Percentiles rank a stretch among this genome's conserved stretches.
Conservation (phyloP, 2,329 filamentous ascomycete species). For the Microsporum audouinii region DNA sequence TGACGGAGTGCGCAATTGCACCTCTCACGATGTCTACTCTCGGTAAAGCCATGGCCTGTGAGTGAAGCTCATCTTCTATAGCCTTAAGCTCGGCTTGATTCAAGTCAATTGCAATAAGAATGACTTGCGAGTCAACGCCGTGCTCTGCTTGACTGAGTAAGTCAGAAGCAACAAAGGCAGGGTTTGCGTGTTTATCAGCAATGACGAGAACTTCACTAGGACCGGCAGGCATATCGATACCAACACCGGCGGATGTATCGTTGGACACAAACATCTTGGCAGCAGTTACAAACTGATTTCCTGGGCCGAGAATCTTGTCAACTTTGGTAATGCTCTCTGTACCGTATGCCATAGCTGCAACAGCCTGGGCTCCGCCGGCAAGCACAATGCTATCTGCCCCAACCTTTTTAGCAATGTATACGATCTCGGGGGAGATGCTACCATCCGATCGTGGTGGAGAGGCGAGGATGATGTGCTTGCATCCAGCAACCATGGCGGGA, state of each 20-base stretch:
- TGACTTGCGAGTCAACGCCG: conserved; percentile 89
- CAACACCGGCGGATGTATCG: conserved; percentile 86
- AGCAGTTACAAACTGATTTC: conserved; percentile 96
- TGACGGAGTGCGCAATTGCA: conserved; percentile 82
- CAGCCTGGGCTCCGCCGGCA: conserved; percentile 86
- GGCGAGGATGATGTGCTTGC: conserved; percentile 85
- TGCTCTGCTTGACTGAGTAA: conserved; percentile 93
- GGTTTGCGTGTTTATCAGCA: conserved; percentile 76
- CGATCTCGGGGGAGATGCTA: conserved; percentile 87
- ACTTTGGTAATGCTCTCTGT: conserved; percentile 92
- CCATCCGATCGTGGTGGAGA: conserved; percentile 84
- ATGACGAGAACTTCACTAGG: conserved; percentile 95
- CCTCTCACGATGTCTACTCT: conserved; percentile 87
- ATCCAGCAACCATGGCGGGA: conserved; percentile 93
- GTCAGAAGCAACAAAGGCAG: conserved; percentile 90
- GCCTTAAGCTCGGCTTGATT: conserved; percentile 59
- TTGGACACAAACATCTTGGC: conserved; percentile 98
- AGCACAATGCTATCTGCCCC: conserved; percentile 93
- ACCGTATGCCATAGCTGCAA: conserved; percentile 94
- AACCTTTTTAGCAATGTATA: conserved; percentile 94
- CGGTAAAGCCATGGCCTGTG: conserved; percentile 74
- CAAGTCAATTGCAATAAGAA: conserved; percentile 76
- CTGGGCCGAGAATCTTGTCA: conserved; percentile 95
- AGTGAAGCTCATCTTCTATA: conserved; percentile 84
- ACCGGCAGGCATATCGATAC: conserved; percentile 97